phyloP scores from a whole-genome alignment of 495 filamentous ascomycete genomes.

The Penicillium goetzii region DNA sequence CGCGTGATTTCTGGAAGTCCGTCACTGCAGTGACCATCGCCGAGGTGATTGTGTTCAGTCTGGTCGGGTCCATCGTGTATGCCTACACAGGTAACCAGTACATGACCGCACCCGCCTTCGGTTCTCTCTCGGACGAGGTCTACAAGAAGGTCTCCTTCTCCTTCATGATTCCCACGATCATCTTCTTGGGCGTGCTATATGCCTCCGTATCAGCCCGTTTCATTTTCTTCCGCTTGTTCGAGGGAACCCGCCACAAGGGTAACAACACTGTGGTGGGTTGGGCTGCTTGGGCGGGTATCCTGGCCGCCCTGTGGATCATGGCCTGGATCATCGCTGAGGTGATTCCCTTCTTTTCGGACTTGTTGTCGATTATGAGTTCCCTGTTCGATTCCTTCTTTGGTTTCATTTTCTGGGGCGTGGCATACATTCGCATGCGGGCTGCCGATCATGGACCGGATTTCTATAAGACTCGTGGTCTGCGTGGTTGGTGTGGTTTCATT shows the following conservation, averaged over 20 bases:
- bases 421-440: slow-evolving; percentile 79
- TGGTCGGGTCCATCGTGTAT: slow-evolving; percentile 77
- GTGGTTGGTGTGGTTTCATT: slow-evolving; percentile 62
- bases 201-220: slow-evolving; percentile 86
- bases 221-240: slow-evolving; percentile 83
- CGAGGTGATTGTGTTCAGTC: slow-evolving; percentile 78
- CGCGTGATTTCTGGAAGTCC: slow-evolving; percentile 85
- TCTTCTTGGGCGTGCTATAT: slow-evolving; percentile 87
- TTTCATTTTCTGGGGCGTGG: slow-evolving; percentile 92
- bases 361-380: slow-evolving; percentile 84
- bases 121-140: slow-evolving; percentile 67
- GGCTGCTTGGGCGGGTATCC: slow-evolving; percentile 73
- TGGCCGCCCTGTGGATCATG: slow-evolving; percentile 71
- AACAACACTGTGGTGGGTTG: slow-evolving; percentile 82
- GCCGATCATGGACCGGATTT: slow-evolving; percentile 67
- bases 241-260: slow-evolving; percentile 73
- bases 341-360: slow-evolving; percentile 86
- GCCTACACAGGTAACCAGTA: slow-evolving; percentile 84
- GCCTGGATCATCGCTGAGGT: slow-evolving; percentile 87
- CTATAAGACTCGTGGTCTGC: slow-evolving; percentile 59
- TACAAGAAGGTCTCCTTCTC: slow-evolving; percentile 85
- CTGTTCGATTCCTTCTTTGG: slow-evolving; percentile 93
- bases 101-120: slow-evolving; percentile 79
- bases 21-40: slow-evolving; percentile 85
- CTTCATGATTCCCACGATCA: slow-evolving; percentile 91